Base-by-base conservation (phyloP, 2,329 filamentous ascomycete genomes). In the Bertia moriformis region DNA sequence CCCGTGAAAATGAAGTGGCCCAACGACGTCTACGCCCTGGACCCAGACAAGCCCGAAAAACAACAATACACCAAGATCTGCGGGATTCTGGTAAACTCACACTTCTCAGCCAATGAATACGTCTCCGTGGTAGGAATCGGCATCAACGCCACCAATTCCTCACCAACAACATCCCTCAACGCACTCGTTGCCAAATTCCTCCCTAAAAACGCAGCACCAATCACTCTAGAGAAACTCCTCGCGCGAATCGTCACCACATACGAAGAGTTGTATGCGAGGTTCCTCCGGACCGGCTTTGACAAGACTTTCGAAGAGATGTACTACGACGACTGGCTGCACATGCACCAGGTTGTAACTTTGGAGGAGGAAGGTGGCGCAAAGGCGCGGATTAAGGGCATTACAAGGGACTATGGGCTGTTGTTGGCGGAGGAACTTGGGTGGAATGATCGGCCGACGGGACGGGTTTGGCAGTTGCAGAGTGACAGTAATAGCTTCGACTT, bases 1-100 rank as follows among this genome's bases (percentile, higher is more conserved):
- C 83, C 84, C 1, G 69, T 98, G 30, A 87, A 83, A 54, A 62
- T 98, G 20, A 98, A 98, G 58, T 98, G 91, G 91, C 91, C 91
- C 10, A 98, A 98, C 51, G 91, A 98, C 53, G 84, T 98, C 40
- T 89, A 35, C 17, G 32, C 32, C 32, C 17, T 35, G 32, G 32
- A 35, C 32, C 32, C 32, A 7, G 32, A 35, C 10, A 17, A 35
- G 10, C 32, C 32, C 7, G 32, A 35, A 7, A 10, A 35, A 18
- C 10, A 35, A 15, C 32, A 17, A 13, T 35, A 35, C 15, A 35
- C 32, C 10, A 35, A 35, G 15, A 35, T 35, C 32, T 35, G 32
- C 15, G 32, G 32, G 15, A 35, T 35, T 15, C 32, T 35, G 7
- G 17, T 35, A 7, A 35, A 35, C 32, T 35, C 32, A 7, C 32